These are phyloP conservation scores for Lagenidium sp. DNA, from an alignment of 352 stramenopile species.

Conservation along the genomic window DNA sequence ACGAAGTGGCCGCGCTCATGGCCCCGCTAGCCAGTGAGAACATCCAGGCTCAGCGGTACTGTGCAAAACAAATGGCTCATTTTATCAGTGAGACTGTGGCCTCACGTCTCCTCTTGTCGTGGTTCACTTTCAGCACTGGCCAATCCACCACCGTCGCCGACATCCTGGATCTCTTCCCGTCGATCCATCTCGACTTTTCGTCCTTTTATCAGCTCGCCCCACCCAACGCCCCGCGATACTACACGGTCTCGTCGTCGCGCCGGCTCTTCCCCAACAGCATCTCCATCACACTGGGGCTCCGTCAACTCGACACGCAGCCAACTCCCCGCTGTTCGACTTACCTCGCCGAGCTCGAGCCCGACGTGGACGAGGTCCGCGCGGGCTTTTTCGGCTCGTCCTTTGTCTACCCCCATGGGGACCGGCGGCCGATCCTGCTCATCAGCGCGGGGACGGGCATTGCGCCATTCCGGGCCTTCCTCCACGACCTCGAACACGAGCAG, in stretches of 20 bases:
- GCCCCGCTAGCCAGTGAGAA: constrained; percentile 31
- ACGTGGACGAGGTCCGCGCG: constrained; percentile 34
- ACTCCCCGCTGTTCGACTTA: constrained; percentile 73
- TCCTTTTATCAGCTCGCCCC: constrained; percentile 66
- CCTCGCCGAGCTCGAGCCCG: constrained; percentile 33
- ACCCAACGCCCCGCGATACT: constrained; percentile 58
- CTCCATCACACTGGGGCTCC: constrained; percentile 66
- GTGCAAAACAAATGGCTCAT: background rate
- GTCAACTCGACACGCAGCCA: constrained; percentile 35
- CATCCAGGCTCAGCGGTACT: constrained; percentile 33
- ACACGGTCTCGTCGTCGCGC: constrained; percentile 78
- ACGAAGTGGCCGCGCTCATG: constrained; percentile 34
- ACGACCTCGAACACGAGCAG: constrained; percentile 61
- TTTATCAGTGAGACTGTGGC: no score
- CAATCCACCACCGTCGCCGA: constrained; percentile 45
- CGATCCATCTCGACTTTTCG: constrained; percentile 44
- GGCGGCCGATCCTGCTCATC: constrained; percentile 62
- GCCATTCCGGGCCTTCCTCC: constrained; percentile 72
- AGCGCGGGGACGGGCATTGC: constrained; percentile 75
- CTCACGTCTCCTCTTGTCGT: no score
- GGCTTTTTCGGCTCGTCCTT: constrained; percentile 72
- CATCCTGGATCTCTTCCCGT: constrained; percentile 60
- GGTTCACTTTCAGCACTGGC: constrained; percentile 2
- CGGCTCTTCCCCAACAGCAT: constrained; percentile 38
- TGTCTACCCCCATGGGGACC: constrained; percentile 51